These are phyloP conservation scores for Theileria orientalis DNA, from an alignment of 169 alveolate species.

Conservation along the genomic window DNA sequence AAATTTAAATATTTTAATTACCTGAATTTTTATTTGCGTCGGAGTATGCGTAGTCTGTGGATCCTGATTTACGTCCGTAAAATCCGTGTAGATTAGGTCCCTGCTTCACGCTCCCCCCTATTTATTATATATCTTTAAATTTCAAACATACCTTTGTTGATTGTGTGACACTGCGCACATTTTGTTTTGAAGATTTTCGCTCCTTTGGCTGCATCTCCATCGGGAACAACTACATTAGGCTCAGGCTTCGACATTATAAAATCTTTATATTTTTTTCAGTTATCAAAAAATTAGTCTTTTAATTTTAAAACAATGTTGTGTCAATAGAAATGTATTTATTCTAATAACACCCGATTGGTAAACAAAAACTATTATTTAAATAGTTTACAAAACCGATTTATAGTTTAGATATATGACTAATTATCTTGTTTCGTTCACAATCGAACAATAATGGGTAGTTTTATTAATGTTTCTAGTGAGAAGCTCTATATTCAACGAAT, in stretches of 20 bases:
- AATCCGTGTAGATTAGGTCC: constrained; percentile 86
- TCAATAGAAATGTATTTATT: not conserved
- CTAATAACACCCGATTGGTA: not conserved
- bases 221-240: constrained; percentile 88
- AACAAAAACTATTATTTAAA: too few relatives aligned
- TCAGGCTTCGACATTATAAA: constrained; percentile 74
- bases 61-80: constrained; percentile 87
- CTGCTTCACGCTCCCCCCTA: constrained; percentile 88
- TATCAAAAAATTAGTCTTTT: constrained; percentile 24
- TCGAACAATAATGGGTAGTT: too few relatives aligned
- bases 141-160: constrained; percentile 73
- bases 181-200: constrained; percentile 88
- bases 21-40: constrained; percentile 87
- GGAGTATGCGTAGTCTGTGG: constrained; percentile 84
- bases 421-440: too few relatives aligned
- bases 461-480: too few relatives aligned
- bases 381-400: too few relatives aligned
- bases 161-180: constrained; percentile 92
- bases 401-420: too few relatives aligned
- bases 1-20: constrained; percentile 8
- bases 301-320: not conserved
- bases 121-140: constrained; percentile 7
- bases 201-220: constrained; percentile 88
- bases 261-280: not conserved
- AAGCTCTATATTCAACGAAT: too few relatives aligned